These are phyloP conservation scores for Clarireedia hainanense DNA, from an alignment of 2,329 filamentous ascomycete genomes.

Conservation along the genomic window DNA sequence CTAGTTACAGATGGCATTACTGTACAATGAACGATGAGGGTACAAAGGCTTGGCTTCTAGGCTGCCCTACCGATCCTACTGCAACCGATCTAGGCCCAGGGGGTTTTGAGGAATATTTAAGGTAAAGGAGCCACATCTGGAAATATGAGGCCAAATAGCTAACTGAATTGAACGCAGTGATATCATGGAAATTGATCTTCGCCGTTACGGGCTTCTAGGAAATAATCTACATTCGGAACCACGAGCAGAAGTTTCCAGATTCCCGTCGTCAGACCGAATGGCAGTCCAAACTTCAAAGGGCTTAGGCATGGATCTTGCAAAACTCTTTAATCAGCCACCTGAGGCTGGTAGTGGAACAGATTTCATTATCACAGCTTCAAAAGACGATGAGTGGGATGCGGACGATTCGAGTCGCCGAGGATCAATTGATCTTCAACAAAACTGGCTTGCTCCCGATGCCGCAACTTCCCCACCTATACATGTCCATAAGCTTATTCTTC, in stretches of 20 bases:
- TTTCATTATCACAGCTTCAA: conserved; percentile 82
- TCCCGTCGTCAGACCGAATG: conserved; percentile 37
- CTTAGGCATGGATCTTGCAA: conserved; percentile 77
- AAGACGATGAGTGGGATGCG: conserved; percentile 63
- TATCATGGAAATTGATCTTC: conserved; percentile 86
- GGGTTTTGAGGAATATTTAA: conserved; percentile 82
- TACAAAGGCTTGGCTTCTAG: conserved; percentile 94
- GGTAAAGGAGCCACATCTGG: conserved; percentile 22
- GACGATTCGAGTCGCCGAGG: conserved; percentile 45
- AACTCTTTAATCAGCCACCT: conserved; percentile 78
- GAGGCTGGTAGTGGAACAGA: conserved; percentile 82
- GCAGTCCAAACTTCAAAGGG: conserved; percentile 52
- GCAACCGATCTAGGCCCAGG: conserved; percentile 59
- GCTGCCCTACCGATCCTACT: conserved; percentile 69
- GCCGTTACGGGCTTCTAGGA: conserved; percentile 83
- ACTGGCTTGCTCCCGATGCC: conserved; percentile 53
- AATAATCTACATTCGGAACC: conserved; percentile 59
- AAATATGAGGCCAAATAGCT: conserved; percentile 13
- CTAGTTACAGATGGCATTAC: conserved; percentile 96
- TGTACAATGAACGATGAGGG: conserved; percentile 93
- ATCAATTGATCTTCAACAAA: conserved; percentile 32
- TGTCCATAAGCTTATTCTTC: conserved; percentile 89
- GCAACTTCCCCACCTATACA: conserved; percentile 78
- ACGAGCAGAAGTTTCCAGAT: conserved; percentile 40
- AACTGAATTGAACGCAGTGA: conserved; percentile 43